phyloP scores from a whole-genome alignment of 2,329 filamentous ascomycete species.

The Xylaria polymorpha region DNA sequence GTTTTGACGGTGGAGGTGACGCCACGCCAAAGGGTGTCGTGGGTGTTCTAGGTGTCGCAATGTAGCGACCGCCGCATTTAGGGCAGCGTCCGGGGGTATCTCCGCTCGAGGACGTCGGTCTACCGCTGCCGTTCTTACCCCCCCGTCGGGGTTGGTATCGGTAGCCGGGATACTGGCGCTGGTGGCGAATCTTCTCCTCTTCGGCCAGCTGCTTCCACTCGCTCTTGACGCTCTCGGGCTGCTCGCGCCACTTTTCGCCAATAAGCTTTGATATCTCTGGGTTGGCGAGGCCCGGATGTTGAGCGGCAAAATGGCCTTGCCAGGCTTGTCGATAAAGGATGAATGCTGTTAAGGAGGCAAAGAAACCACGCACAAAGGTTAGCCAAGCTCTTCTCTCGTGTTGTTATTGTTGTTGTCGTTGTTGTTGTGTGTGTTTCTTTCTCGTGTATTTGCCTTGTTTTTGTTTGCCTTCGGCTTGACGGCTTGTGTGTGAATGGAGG shows the following conservation, averaged over 20 bases:
- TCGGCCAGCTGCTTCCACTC: constrained; percentile 92
- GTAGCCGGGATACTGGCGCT: constrained; percentile 91
- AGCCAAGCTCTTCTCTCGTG: constrained; percentile 34
- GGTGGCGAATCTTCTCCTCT: constrained; percentile 91
- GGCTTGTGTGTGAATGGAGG: constrained; percentile 27
- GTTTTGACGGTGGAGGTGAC: constrained; percentile 47
- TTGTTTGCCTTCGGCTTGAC: constrained; percentile 33
- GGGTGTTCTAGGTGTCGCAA: constrained; percentile 71
- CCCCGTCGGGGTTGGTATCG: constrained; percentile 88
- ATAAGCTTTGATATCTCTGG: constrained; percentile 98
- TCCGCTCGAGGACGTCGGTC: constrained; percentile 48
- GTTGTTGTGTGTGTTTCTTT: constrained; percentile 21
- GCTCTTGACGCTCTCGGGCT: constrained; percentile 78
- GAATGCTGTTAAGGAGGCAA: constrained; percentile 73
- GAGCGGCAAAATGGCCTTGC: constrained; percentile 81
- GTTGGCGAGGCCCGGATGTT: constrained; percentile 91
- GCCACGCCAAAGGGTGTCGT: constrained; percentile 59
- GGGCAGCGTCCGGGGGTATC: constrained; percentile 70
- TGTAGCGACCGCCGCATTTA: constrained; percentile 77
- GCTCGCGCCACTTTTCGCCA: constrained; percentile 87
- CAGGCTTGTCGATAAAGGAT: constrained; percentile 96
- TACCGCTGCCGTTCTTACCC: constrained; percentile 50
- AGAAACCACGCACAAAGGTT: constrained; percentile 39
- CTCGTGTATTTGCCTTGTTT: constrained; percentile 27
- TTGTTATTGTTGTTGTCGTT: neutral